Conservation (phyloP, 2,329 filamentous ascomycete species). For the Diaporthe ilicicola region DNA sequence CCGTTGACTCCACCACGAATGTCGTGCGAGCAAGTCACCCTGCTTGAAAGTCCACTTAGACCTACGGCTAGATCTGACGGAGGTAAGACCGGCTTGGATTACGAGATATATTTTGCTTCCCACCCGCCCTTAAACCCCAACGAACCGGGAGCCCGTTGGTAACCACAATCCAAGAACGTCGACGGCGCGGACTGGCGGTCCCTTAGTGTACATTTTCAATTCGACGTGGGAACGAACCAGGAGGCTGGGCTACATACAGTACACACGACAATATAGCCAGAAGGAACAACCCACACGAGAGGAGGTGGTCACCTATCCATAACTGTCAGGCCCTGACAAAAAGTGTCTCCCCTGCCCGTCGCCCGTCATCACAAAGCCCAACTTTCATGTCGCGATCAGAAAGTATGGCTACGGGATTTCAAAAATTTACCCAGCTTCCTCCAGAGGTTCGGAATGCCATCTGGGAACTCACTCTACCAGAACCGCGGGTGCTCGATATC, state of each 20-base stretch:
- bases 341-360: conserved; percentile 37
- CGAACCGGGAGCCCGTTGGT: background rate
- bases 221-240: conserved; percentile 11
- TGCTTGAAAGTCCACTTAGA: background rate
- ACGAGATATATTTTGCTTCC: background rate
- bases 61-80: background rate
- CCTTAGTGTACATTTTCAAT: background rate
- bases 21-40: background rate
- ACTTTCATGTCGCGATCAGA: conserved; percentile 25
- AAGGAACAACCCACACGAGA: background rate
- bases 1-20: conserved; percentile 1
- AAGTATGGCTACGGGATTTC: conserved; percentile 38
- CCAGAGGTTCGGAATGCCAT: conserved; percentile 55
- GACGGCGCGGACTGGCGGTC: conserved; percentile 24
- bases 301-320: background rate
- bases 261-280: background rate
- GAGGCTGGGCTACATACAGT: background rate
- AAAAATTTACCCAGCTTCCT: conserved; percentile 47
- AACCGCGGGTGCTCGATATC: conserved; percentile 55
- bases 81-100: background rate
- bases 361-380: conserved; percentile 35
- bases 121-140: background rate
- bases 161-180: background rate
- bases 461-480: conserved; percentile 55
- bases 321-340: background rate